Percentiles rank a stretch among this genome's conserved stretches.
phyloP scores from a whole-genome alignment of 2,329 filamentous ascomycete species.

The Lecanosticta acicola region DNA sequence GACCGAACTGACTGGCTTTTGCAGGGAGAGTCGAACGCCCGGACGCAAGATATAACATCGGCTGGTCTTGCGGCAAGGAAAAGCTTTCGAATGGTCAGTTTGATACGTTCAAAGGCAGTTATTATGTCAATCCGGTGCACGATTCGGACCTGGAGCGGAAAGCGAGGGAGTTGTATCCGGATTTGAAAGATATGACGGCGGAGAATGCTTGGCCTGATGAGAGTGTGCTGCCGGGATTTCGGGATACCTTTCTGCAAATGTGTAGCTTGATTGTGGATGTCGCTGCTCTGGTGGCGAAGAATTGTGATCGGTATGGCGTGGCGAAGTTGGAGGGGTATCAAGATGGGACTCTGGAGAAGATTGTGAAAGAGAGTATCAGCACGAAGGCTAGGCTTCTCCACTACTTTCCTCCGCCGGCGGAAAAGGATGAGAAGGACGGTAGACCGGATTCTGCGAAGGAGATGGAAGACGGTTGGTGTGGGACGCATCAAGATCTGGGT shows the following conservation, averaged over 20 bases:
- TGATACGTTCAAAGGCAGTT: conserved; percentile 76
- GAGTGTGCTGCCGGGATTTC: conserved; percentile 67
- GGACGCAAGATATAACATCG: conserved; percentile 55
- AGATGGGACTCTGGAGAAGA: conserved; percentile 72
- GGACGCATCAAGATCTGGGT: conserved; percentile 83
- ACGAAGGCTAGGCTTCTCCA: conserved; percentile 90
- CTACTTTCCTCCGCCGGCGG: conserved; percentile 66
- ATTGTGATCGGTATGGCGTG: conserved; percentile 80
- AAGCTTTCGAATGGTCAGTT: conserved; percentile 71
- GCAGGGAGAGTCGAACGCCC: conserved; percentile 45
- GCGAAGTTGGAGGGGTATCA: conserved; percentile 73
- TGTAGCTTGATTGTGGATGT: conserved; percentile 84
- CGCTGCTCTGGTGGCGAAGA: conserved; percentile 80
- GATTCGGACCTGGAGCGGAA: conserved; percentile 59
- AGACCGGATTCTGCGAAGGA: conserved; percentile 5
- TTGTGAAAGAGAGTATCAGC: conserved; percentile 77
- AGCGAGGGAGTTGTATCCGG: conserved; percentile 48
- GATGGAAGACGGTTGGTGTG: conserved; percentile 88
- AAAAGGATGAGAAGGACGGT: conserved; percentile 33
- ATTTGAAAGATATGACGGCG: conserved; percentile 82
- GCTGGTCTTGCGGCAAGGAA: conserved; percentile 79
- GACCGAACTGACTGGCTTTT: background rate
- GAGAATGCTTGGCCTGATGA: conserved; percentile 82
- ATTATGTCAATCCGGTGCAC: conserved; percentile 66
- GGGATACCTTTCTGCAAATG: conserved; percentile 63